Evolutionary conservation across 192 early-diverging fungal genomes (phyloP), one percentile per base, ranked within the genome.

Genomic region (Gigaspora rosea): DNA sequence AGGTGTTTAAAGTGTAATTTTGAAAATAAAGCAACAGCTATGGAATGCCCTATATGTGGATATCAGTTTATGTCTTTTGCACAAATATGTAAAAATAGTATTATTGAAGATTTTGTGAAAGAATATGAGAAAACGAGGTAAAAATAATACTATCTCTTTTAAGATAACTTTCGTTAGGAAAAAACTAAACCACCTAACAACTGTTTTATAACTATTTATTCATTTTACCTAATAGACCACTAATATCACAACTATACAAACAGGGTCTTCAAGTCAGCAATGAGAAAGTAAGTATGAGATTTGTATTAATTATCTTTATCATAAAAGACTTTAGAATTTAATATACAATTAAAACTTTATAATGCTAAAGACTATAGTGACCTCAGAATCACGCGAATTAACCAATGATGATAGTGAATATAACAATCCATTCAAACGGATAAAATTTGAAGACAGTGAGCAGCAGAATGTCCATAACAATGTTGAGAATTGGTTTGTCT

Each of bases 31-130:
- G n/a, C 3, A 18, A 49, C 46, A 49, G 46, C 27, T 1, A 32
- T 50, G 20, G 13, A 36, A 20, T 64, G 52, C 22, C 32, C 27
- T 52, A 41, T 65, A 27, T 76, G 52, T 16, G 54, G 27, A 12
- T 32, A 76, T 41, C 11, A 11, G 20, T 64, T 49, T 36, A 41
- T n/a, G 16, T 16, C 32, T 2, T 51, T 66, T 46, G 46, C 64
- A n/a, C 52, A 76, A 15, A 16, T 65, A 7, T 41, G 32, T 12
- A 76, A 63, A 20, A 65, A 76, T 64, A 49, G 8, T 54, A 12
- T 52, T 20, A 22, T 76, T 22, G 61, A 76, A 52, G 74, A 76
- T 50, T 16, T 76, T 35, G 41, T 76, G 12, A 76, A 51, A 22
- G 52, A 76, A 35, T 76, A 65, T 65, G 64, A 61, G 46, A 50